Conservation (phyloP, 495 filamentous ascomycete species). For the Chaetomium cochliodes region DNA sequence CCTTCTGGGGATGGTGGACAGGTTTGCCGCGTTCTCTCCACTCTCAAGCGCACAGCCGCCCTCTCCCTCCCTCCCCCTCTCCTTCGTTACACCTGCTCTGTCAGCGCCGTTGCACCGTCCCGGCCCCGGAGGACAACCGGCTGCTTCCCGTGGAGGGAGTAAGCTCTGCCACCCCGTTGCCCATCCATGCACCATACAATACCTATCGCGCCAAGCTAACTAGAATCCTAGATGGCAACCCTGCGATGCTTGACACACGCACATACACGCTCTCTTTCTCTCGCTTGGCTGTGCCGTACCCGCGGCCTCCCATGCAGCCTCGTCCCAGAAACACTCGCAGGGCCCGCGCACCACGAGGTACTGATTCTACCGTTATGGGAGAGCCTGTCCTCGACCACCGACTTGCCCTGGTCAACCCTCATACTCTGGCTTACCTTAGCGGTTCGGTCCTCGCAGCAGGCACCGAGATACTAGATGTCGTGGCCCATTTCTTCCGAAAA, state of each 20-base stretch:
- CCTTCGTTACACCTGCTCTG: neutral
- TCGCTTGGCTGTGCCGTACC: constrained; percentile 1
- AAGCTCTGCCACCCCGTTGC: neutral
- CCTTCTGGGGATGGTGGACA: neutral
- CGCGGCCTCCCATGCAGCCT: constrained; percentile 6
- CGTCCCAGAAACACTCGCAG: neutral
- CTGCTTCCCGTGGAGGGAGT: neutral
- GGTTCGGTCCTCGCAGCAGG: neutral
- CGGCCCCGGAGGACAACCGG: neutral
- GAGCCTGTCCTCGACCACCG: no score
- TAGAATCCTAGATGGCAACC: neutral
- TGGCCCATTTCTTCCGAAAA: neutral
- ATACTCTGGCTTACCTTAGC: neutral
- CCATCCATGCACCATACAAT: neutral
- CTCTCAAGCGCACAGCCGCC: constrained; percentile 9
- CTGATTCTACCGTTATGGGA: neutral
- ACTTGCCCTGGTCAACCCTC: neutral
- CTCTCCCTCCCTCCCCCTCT: neutral
- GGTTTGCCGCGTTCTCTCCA: neutral
- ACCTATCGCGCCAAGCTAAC: no score
- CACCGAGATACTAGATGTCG: neutral
- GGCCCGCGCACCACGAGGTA: neutral
- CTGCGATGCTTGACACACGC: neutral
- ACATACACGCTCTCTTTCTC: neutral
- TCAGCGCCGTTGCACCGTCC: neutral